Base-by-base conservation (phyloP, 2,329 filamentous ascomycete species). In the Diaporthe sp. region DNA sequence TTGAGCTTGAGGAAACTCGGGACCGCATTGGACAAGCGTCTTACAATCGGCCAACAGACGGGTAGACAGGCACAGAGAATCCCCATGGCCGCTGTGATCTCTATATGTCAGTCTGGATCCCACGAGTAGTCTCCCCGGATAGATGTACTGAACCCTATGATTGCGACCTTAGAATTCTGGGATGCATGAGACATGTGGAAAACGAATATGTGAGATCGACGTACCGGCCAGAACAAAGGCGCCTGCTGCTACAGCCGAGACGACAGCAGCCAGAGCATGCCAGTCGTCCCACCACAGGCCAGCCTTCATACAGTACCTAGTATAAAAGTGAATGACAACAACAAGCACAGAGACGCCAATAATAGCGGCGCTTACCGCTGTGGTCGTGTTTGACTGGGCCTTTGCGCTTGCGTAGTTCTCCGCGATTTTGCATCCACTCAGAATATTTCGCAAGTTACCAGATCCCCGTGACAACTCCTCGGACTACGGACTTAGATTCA, bases 211-310 rank as follows among this genome's bases (percentile, higher is more conserved):
- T n/a, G n/a, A 40, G 40, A n/a, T 25, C 22, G 33, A 60, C 35
- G 22, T 68, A 73, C 72, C 57, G 57, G 69, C 70, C 25, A 73
- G 70, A 25, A 75, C 64, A 13, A 77, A 60, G 13, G 75, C 64
- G 8, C 57, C 73, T 22, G 68, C 58, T 33, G 50, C 60, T 9
- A 75, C 57, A n/a, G 38, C 25, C 8, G 40, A 45, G 25, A 68
- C 22, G 9, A 74, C 33, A 12, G 67, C 73, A 5, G 57, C 55
- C 30, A 74, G 58, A 13, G 58, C 60, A 25, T 69, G 28, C 69
- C 68, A 72, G 54, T 72, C 73, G 35, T 75, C 69, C 69, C 69
- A 75, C 28, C 67, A 52, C 13, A 75, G 33, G 13, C 69, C 69
- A 3, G 55, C n/a, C 8, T 75, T 75, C 35, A 45, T 19, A 12